A percentile compares a stretch with the other conserved stretches of the same genome.
Evolutionary conservation across 2,329 filamentous ascomycete species (phyloP).

Genomic region (Diplodia intermedia): DNA sequence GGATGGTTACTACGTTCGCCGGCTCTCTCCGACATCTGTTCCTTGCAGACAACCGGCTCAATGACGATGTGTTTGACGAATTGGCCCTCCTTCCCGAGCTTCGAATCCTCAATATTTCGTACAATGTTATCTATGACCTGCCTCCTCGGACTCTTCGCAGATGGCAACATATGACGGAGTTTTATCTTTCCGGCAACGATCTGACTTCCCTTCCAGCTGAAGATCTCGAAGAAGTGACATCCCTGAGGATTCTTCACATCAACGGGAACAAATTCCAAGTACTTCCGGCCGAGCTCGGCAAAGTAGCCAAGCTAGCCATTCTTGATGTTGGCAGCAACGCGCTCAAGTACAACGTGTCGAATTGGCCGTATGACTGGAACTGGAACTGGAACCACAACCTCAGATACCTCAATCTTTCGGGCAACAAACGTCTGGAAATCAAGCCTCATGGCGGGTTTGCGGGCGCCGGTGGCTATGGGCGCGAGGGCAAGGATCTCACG

Average conservation of each 20-base stretch:
- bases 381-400: constrained; percentile 98
- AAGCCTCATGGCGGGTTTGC: constrained; percentile 68
- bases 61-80: constrained; percentile 95
- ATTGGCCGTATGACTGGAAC: constrained; percentile 99
- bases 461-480: constrained; percentile 56
- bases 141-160: constrained; percentile 85
- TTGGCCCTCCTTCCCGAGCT: constrained; percentile 82
- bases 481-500: constrained; percentile 74
- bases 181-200: constrained; percentile 95
- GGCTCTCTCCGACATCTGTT: constrained; percentile 83
- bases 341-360: constrained; percentile 98
- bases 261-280: constrained; percentile 99
- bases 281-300: constrained; percentile 90
- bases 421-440: constrained; percentile 96
- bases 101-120: constrained; percentile 88
- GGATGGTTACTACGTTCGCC: constrained; percentile 85
- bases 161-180: constrained; percentile 87
- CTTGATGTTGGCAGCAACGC: constrained; percentile 94
- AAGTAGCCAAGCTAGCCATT: constrained; percentile 88
- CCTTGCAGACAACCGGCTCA: constrained; percentile 90
- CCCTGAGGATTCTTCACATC: constrained; percentile 88
- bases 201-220: constrained; percentile 90
- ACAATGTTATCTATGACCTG: constrained; percentile 93
- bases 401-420: constrained; percentile 93
- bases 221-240: constrained; percentile 87